Evolutionary conservation across 768 basidiomycete genomes (phyloP).

Genomic region (Lentinula guzmanii): DNA sequence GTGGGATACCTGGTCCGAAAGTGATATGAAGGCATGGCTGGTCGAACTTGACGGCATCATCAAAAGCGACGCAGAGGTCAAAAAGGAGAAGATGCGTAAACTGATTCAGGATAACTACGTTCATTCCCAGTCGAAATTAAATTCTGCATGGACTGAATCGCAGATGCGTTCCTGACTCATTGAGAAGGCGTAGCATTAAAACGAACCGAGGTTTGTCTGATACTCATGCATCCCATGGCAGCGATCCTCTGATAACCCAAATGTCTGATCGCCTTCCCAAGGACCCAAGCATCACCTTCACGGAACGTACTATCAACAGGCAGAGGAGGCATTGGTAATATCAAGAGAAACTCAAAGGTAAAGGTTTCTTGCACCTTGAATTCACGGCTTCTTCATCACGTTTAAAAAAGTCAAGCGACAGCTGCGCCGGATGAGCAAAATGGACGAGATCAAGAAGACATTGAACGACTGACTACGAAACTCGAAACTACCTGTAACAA

Average conservation of each 20-base stretch:
- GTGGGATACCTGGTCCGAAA: conserved; percentile 72
- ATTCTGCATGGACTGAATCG: conserved; percentile 66
- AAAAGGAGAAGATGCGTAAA: conserved; percentile 73
- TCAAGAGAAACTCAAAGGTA: conserved; percentile 1
- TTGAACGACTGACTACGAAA: background rate
- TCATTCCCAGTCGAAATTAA: conserved; percentile 53
- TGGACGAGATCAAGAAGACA: background rate
- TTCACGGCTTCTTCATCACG: background rate
- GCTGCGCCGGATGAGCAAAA: background rate
- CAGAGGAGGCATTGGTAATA: conserved; percentile 1
- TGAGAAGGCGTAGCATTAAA: conserved; percentile 36
- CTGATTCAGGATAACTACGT: conserved; percentile 73
- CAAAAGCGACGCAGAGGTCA: conserved; percentile 61
- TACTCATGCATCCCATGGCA: background rate
- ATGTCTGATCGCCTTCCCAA: background rate
- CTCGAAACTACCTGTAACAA: no score
- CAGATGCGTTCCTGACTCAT: conserved; percentile 71
- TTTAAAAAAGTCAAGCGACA: background rate
- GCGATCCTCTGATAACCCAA: background rate
- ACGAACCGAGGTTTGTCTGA: background rate
- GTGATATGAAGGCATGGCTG: conserved; percentile 73
- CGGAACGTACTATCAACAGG: background rate
- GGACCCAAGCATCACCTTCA: background rate
- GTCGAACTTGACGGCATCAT: conserved; percentile 64
- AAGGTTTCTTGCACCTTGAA: background rate